These are phyloP conservation scores for Hortaea sp. DNA, from an alignment of 2,329 filamentous ascomycete species.

Conservation along the genomic window DNA sequence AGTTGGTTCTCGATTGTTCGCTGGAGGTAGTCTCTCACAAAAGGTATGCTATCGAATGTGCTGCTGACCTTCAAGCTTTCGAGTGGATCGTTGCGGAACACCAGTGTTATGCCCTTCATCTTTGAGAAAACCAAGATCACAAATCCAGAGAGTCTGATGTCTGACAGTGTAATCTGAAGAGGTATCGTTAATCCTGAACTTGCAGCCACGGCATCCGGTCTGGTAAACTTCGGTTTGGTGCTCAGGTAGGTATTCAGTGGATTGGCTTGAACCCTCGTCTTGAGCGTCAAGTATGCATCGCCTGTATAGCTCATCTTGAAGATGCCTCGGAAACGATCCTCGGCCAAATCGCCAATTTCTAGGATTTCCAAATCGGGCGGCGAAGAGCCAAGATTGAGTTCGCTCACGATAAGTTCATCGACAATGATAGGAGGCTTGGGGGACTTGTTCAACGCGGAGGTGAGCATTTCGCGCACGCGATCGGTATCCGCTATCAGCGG, in stretches of 20 bases:
- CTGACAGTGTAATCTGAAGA: slow-evolving; percentile 90
- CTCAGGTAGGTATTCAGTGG: slow-evolving; percentile 91
- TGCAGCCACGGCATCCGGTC: slow-evolving; percentile 82
- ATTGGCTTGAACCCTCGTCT: slow-evolving; percentile 94
- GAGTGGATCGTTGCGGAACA: slow-evolving; percentile 95
- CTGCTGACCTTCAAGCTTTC: slow-evolving; percentile 97
- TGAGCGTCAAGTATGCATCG: slow-evolving; percentile 88
- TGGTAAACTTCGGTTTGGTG: slow-evolving; percentile 85
- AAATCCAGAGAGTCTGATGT: slow-evolving; percentile 92
- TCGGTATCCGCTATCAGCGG: slow-evolving; percentile 90
- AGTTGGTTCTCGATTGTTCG: slow-evolving; percentile 91
- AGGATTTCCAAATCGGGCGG: slow-evolving; percentile 93
- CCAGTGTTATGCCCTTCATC: slow-evolving; percentile 90
- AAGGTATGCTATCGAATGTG: slow-evolving; percentile 97
- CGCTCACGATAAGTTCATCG: slow-evolving; percentile 96
- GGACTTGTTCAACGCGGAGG: slow-evolving; percentile 90
- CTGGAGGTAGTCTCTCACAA: slow-evolving; percentile 93
- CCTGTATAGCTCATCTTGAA: slow-evolving; percentile 99
- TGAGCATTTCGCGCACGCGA: slow-evolving; percentile 86
- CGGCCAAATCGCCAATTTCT: slow-evolving; percentile 93
- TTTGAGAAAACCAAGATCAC: slow-evolving; percentile 97
- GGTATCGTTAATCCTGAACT: slow-evolving; percentile 90
- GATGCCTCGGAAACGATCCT: slow-evolving; percentile 93
- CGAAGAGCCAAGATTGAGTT: slow-evolving; percentile 90
- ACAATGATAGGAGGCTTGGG: slow-evolving; percentile 98